Percentiles rank a stretch among this genome's conserved stretches.
phyloP scores from a whole-genome alignment of 2,329 filamentous ascomycete genomes.

The Ophioceras dolichostomum region DNA sequence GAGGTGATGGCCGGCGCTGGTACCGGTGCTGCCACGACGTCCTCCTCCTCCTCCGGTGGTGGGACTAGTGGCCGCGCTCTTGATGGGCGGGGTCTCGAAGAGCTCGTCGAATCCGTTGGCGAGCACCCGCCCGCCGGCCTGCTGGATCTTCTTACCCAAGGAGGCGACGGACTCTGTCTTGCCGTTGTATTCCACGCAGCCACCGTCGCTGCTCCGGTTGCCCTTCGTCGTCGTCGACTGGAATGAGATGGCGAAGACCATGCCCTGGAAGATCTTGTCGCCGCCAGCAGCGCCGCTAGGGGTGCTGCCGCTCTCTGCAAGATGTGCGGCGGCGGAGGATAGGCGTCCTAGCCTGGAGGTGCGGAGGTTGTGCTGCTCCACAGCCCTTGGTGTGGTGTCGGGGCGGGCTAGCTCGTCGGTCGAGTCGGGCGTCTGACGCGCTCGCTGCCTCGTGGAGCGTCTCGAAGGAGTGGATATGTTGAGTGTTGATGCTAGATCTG shows the following conservation, averaged over 20 bases:
- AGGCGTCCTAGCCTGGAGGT: conserved; percentile 9
- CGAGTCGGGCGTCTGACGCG: conserved; percentile 19
- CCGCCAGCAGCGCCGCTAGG: too few species aligned
- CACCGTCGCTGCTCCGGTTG: conserved; percentile 28
- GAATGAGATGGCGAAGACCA: conserved; percentile 82
- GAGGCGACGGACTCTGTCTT: conserved; percentile 25
- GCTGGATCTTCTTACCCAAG: conserved; percentile 49
- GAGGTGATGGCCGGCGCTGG: too few species aligned
- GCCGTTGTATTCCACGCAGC: conserved; percentile 32
- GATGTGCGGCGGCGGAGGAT: too few species aligned
- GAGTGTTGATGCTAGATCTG: conserved; percentile 10
- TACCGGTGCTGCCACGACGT: too few species aligned
- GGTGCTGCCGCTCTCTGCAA: too few species aligned
- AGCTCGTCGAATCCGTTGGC: conserved; percentile 69
- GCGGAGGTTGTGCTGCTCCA: conserved; percentile 24
- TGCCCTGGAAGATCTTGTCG: conserved; percentile 52
- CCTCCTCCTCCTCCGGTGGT: too few species aligned
- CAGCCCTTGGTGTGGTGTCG: conserved; percentile 20
- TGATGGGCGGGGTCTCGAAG: conserved; percentile 42
- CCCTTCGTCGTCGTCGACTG: conserved; percentile 26
- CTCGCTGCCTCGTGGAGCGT: conserved; percentile 11
- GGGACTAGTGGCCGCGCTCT: conserved; percentile 17
- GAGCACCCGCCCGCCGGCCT: conserved; percentile 62
- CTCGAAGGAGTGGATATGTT: neutral
- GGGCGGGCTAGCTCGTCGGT: conserved; percentile 33